A percentile compares a stretch with the other conserved stretches of the same genome.
Conservation (phyloP, 176 grass and related monocot species). For the Saccharum spontaneum region DNA sequence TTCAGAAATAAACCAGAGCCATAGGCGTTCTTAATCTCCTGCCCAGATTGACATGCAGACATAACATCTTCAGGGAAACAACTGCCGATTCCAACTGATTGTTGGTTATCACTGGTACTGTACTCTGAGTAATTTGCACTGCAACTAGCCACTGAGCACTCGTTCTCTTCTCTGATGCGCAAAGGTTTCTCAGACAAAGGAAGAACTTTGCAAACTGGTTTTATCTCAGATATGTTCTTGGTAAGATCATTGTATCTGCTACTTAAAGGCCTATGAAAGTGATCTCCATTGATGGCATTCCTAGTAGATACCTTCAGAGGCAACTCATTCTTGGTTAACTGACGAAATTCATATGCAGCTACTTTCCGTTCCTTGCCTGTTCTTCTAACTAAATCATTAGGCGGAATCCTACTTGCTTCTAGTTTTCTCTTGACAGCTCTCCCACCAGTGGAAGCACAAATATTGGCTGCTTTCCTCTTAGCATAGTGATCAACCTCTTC, state of each 20-base stretch:
- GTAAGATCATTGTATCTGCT: constrained; percentile 10
- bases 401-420: not conserved
- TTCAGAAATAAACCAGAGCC: constrained; percentile 15
- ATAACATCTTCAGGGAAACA: constrained; percentile 33
- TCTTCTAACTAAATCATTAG: constrained; percentile 17
- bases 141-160: constrained; percentile 61
- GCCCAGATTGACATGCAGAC: constrained; percentile 19
- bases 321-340: constrained; percentile 4
- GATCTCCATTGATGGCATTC: not conserved
- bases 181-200: constrained; percentile 7
- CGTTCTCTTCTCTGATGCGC: constrained; percentile 31
- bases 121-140: constrained; percentile 27
- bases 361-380: constrained; percentile 35
- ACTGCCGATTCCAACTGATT: not conserved
- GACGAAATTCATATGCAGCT: constrained; percentile 5
- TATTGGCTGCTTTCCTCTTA: constrained; percentile 2
- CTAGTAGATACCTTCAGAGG: constrained; percentile 19
- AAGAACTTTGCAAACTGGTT: not conserved
- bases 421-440: constrained; percentile 37
- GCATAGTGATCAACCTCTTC: not conserved
- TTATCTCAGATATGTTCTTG: constrained; percentile 9
- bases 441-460: not conserved
- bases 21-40: not conserved
- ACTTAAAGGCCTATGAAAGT: constrained; percentile 5
- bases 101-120: constrained; percentile 10